Evolutionary conservation across 345 rosid species (phyloP).

Genomic region (Citrus trifoliata): DNA sequence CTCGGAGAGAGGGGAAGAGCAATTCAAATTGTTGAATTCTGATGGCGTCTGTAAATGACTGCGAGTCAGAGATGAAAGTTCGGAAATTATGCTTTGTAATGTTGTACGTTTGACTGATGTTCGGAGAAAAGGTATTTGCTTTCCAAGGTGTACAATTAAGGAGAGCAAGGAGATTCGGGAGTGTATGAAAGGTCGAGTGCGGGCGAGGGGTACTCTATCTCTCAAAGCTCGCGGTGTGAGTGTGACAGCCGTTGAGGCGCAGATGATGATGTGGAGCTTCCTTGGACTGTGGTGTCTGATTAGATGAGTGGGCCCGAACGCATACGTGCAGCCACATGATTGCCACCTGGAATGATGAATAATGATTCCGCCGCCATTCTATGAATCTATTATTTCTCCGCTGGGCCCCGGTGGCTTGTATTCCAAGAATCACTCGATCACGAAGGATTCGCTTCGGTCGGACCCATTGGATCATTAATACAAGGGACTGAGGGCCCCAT

Average conservation of each 20-base stretch:
- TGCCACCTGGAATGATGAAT: neutral
- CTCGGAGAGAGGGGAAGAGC: neutral
- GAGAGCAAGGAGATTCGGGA: neutral
- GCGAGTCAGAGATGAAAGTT: neutral
- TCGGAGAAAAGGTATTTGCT: neutral
- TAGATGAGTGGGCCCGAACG: neutral
- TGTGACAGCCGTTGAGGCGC: neutral
- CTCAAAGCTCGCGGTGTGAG: neutral
- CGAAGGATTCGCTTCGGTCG: no score
- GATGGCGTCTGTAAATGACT: neutral
- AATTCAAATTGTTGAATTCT: neutral
- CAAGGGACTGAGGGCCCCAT: no score
- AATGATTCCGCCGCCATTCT: no score
- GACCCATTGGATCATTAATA: no score
- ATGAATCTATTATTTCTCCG: no score
- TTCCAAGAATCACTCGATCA: no score
- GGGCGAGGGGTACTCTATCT: neutral
- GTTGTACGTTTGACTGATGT: neutral
- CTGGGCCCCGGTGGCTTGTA: no score
- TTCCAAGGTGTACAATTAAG: neutral
- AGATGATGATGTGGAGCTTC: conserved; percentile 2
- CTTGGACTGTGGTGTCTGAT: neutral
- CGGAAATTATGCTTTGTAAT: neutral
- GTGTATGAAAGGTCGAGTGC: no score
- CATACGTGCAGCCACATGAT: neutral